Percentiles rank a stretch among this genome's conserved stretches.
Conservation (phyloP, 805 yeast genomes). For the Wickerhamomyces chaumierensis region DNA sequence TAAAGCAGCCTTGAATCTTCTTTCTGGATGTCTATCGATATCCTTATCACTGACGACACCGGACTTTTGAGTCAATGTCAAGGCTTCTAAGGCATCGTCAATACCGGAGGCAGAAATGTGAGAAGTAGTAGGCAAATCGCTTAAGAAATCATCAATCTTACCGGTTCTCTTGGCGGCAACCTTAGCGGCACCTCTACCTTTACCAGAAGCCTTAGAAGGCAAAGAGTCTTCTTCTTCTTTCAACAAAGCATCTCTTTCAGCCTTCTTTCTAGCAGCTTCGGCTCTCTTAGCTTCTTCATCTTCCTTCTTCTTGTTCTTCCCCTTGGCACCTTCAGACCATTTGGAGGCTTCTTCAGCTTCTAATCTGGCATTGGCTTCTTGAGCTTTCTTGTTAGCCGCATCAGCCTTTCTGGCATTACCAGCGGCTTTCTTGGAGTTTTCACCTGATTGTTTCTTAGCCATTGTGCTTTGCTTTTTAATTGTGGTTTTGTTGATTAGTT, state of each 20-base stretch:
- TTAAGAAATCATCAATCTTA: constrained; percentile 59
- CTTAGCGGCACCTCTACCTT: constrained; percentile 60
- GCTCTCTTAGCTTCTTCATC: constrained; percentile 60
- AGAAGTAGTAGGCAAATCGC: constrained; percentile 34
- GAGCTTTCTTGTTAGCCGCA: constrained; percentile 43
- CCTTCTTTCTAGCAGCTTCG: constrained; percentile 68
- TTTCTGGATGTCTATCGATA: constrained; percentile 79
- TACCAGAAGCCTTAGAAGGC: constrained; percentile 45
- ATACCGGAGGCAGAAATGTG: constrained; percentile 63
- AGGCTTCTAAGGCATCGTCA: constrained; percentile 70
- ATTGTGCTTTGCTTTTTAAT: constrained; percentile 17
- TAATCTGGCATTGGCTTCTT: constrained; percentile 32
- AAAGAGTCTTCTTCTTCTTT: constrained; percentile 53
- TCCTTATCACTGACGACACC: constrained; percentile 49
- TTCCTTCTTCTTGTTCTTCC: constrained; percentile 57
- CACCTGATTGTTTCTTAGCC: constrained; percentile 38
- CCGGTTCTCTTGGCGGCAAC: constrained; percentile 49
- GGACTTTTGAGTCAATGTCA: constrained; percentile 48
- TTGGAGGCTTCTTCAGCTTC: constrained; percentile 47
- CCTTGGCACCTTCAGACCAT: constrained; percentile 68
- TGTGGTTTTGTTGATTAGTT: too few relatives aligned
- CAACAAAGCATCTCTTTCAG: constrained; percentile 65
- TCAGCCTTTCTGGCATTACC: constrained; percentile 63
- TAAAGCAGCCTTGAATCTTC: constrained; percentile 75
- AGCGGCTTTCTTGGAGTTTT: constrained; percentile 44